Percentiles rank a stretch among this genome's conserved stretches.
Evolutionary conservation across 2,329 filamentous ascomycete genomes (phyloP).

Genomic region (Mariannaea elegans): DNA sequence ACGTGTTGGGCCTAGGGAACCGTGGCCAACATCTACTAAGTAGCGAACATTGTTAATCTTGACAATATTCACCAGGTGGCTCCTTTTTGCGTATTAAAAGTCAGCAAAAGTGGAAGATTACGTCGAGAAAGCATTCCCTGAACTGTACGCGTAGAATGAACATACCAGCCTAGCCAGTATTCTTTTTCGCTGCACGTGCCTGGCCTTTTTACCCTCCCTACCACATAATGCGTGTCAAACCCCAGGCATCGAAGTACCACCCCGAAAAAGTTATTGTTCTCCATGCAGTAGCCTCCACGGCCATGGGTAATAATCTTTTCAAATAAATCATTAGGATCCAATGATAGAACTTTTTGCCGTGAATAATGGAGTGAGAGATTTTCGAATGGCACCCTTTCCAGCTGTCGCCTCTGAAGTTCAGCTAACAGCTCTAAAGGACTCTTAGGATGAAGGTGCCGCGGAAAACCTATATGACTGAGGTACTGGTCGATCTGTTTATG

Average conservation of each 20-base stretch:
- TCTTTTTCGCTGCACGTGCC: not conserved
- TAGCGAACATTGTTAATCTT: slow-evolving; percentile 9
- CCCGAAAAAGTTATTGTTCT: slow-evolving; percentile 24
- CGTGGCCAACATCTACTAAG: slow-evolving; percentile 18
- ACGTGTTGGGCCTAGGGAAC: slow-evolving; percentile 7
- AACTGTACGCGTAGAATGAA: not conserved
- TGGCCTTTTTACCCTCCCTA: slow-evolving; percentile 3
- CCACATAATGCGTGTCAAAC: slow-evolving; percentile 10
- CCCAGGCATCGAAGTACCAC: slow-evolving; percentile 7
- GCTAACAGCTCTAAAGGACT: slow-evolving; percentile 4
- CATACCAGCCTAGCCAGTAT: slow-evolving; percentile 17
- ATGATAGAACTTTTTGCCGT: not conserved
- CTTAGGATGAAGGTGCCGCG: not conserved
- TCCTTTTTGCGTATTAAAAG: not conserved
- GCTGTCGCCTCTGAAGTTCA: slow-evolving; percentile 15
- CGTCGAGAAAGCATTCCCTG: not conserved
- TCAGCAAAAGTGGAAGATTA: no score
- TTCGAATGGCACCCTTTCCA: slow-evolving; percentile 22
- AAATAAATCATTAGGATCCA: slow-evolving; percentile 11
- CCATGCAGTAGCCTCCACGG: slow-evolving; percentile 22
- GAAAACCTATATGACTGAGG: slow-evolving; percentile 15
- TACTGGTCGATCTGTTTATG: slow-evolving; percentile 9
- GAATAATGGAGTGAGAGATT: slow-evolving; percentile 24
- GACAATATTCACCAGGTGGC: slow-evolving; percentile 8
- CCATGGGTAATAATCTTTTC: slow-evolving; percentile 8